Conservation (phyloP, 2,329 filamentous ascomycete genomes). For the Hymenoscyphus salicellus region DNA sequence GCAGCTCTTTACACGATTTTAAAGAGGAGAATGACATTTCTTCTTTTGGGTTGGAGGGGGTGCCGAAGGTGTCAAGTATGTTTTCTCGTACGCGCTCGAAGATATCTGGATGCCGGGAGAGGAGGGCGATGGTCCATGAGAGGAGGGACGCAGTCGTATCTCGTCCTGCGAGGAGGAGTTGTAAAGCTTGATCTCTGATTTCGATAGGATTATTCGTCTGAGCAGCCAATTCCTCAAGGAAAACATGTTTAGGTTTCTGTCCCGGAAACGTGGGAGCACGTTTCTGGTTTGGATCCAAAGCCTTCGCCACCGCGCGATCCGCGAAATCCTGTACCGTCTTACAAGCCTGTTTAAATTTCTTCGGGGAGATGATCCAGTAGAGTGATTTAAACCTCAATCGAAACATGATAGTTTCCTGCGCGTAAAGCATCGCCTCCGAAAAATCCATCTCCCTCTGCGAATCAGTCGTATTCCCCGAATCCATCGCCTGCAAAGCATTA, state of each 20-base stretch:
- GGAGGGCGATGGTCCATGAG: constrained; percentile 38
- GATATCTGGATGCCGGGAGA: constrained; percentile 44
- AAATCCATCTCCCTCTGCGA: constrained; percentile 35
- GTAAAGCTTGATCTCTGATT: constrained; percentile 38
- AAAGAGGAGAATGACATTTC: constrained; percentile 26
- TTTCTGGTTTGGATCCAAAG: constrained; percentile 29
- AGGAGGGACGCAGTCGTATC: constrained; percentile 33
- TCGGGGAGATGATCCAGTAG: constrained; percentile 29
- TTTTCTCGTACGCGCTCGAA: constrained; percentile 43
- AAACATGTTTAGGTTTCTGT: constrained; percentile 37
- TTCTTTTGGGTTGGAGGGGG: constrained; percentile 11
- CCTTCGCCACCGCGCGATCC: constrained; percentile 30
- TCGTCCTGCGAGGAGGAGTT: constrained; percentile 35
- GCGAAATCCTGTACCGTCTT: constrained; percentile 28
- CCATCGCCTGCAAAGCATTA: constrained; percentile 37
- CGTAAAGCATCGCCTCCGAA: constrained; percentile 39
- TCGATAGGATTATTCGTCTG: constrained; percentile 40
- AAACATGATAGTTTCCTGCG: constrained; percentile 35
- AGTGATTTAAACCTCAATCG: constrained; percentile 32
- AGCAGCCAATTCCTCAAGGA: constrained; percentile 49
- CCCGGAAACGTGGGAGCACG: constrained; percentile 27
- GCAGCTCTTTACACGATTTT: constrained; percentile 28
- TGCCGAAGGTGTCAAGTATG: constrained; percentile 38
- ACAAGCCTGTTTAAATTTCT: constrained; percentile 33
- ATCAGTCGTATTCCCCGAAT: constrained; percentile 22